Conservation (phyloP, 768 basidiomycete species). For the Mycena crocata region DNA sequence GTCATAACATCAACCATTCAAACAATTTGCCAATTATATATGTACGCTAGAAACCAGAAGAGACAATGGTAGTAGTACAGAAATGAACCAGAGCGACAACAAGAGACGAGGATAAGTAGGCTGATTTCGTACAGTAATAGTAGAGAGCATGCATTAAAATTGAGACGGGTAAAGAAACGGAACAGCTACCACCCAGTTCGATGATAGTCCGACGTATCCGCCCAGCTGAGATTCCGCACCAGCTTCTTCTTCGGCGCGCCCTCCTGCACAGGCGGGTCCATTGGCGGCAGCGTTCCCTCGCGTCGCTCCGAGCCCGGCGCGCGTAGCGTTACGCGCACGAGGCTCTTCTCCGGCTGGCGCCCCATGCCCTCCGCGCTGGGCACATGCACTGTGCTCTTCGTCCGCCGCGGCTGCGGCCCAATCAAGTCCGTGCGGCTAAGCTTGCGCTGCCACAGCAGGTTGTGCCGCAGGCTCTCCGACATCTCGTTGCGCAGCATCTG, state of each 20-base stretch:
- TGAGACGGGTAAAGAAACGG: background rate
- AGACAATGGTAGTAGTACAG: slow-evolving; percentile 27
- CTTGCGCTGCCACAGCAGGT: slow-evolving; percentile 85
- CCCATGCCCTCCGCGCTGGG: slow-evolving; percentile 3
- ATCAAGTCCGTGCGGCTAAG: slow-evolving; percentile 65
- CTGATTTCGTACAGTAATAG: slow-evolving; percentile 24
- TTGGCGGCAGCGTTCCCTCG: slow-evolving; percentile 12
- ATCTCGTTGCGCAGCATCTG: slow-evolving; percentile 89
- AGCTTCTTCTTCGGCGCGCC: slow-evolving; percentile 32
- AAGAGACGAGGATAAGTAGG: slow-evolving; percentile 20
- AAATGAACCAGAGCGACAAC: slow-evolving; percentile 13
- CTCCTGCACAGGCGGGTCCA: slow-evolving; percentile 18
- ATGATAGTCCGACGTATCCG: slow-evolving; percentile 29
- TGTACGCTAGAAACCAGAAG: slow-evolving; percentile 19
- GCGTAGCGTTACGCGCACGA: slow-evolving; percentile 30
- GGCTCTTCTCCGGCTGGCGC: slow-evolving; percentile 25
- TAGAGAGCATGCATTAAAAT: slow-evolving; percentile 20
- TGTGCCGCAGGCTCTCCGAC: slow-evolving; percentile 84
- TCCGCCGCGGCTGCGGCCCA: slow-evolving; percentile 37
- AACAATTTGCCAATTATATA: slow-evolving; percentile 20
- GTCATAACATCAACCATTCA: too few species aligned
- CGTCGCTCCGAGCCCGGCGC: slow-evolving; percentile 22
- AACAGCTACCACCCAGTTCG: slow-evolving; percentile 22
- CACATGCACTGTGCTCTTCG: slow-evolving; percentile 33
- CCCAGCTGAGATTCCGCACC: slow-evolving; percentile 31